Evolutionary conservation across 805 yeast genomes (phyloP).

Genomic region (Ogataea saltuana): DNA sequence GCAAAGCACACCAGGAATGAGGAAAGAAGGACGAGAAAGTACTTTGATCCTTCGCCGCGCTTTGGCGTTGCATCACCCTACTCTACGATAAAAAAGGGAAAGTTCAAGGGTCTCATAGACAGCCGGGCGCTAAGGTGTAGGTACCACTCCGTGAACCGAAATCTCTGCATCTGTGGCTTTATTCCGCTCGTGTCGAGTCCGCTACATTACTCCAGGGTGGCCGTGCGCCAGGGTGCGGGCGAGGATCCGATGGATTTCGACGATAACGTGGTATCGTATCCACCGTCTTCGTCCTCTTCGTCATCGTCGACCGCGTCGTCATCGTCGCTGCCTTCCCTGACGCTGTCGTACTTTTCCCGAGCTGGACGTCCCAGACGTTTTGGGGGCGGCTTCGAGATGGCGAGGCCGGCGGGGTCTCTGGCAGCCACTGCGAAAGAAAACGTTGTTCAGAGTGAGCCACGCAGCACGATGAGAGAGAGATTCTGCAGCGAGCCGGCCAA

Average conservation of each 20-base stretch:
- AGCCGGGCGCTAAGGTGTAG: constrained; percentile 23
- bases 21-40: background rate
- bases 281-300: constrained; percentile 17
- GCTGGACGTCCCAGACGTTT: constrained; percentile 13
- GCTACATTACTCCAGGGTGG: constrained; percentile 14
- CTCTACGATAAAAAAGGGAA: constrained; percentile 21
- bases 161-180: constrained; percentile 21
- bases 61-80: constrained; percentile 7
- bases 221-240: background rate
- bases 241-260: background rate
- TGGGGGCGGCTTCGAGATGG: background rate
- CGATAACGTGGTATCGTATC: constrained; percentile 8
- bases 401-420: background rate
- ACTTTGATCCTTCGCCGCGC: background rate
- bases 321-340: constrained; percentile 19
- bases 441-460: background rate
- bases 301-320: constrained; percentile 19
- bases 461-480: constrained; percentile 1
- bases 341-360: constrained; percentile 21
- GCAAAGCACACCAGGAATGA: constrained; percentile 1
- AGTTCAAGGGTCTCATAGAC: constrained; percentile 24
- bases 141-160: constrained; percentile 20
- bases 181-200: constrained; percentile 26
- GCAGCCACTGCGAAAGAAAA: background rate
- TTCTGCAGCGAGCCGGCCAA: constrained; percentile 4